Conservation (phyloP, 441 rosid genomes). For the Raphanus hybrid region DNA sequence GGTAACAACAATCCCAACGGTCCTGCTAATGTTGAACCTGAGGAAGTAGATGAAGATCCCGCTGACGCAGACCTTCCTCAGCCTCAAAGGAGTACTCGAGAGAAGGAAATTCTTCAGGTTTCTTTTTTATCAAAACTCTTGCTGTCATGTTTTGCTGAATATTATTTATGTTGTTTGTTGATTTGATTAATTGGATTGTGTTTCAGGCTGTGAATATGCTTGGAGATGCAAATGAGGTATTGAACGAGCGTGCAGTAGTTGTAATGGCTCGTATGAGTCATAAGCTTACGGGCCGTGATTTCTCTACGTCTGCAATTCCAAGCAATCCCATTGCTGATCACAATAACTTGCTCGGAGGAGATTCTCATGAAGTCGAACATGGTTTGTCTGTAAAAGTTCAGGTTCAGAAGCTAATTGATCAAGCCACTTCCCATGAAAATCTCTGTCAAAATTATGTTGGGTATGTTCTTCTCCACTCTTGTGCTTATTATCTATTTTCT, state of each 20-base stretch:
- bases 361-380: slow-evolving; percentile 88
- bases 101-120: slow-evolving; percentile 97
- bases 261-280: slow-evolving; percentile 98
- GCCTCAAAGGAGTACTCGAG: slow-evolving; percentile 96
- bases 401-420: slow-evolving; percentile 90
- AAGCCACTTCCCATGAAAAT: slow-evolving; percentile 91
- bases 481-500: slow-evolving; percentile 1
- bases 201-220: slow-evolving; percentile 95
- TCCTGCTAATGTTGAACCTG: slow-evolving; percentile 61
- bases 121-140: background rate
- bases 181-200: slow-evolving; percentile 15
- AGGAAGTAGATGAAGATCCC: slow-evolving; percentile 66
- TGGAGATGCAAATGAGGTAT: slow-evolving; percentile 97
- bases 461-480: slow-evolving; percentile 52
- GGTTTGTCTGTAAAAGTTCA: slow-evolving; percentile 94
- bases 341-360: slow-evolving; percentile 73
- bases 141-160: background rate
- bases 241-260: slow-evolving; percentile 92
- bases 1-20: slow-evolving; percentile 62
- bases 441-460: slow-evolving; percentile 98
- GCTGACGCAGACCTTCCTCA: slow-evolving; percentile 75
- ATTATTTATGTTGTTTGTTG: background rate
- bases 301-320: slow-evolving; percentile 61
- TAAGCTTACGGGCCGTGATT: slow-evolving; percentile 97
- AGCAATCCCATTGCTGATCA: slow-evolving; percentile 63